Evolutionary conservation across 2,329 filamentous ascomycete species (phyloP), one percentile per base, ranked within the genome.

Genomic region (Fusarium oxysporum): DNA sequence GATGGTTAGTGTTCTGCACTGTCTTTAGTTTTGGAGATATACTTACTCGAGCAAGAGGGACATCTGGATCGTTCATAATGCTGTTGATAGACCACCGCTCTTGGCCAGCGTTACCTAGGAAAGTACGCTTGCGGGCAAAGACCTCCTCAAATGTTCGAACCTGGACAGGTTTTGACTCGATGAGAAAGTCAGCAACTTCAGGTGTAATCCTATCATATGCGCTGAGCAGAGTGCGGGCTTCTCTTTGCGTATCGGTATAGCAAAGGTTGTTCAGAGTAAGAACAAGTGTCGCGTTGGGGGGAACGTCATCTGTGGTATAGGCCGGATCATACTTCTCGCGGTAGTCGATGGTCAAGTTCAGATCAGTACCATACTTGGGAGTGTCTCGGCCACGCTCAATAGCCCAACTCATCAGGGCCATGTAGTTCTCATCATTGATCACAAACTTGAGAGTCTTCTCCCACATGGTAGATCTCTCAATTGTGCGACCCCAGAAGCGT

Each of bases 401-500:
- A 5, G 44, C 59, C 43, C 55, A 63, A 21, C 44, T 67, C 25
- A 62, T 54, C 14, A 58, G 1, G 5, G 59, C 38, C 51, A 56
- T 56, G 21, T 56, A 56, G 21, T 56, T 56, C 3, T 45, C n/a
- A 25, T 64, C 53, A 8, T 57, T 67, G 14, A 43, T 57, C 1
- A 38, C 62, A 3, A 56, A 47, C 17, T 57, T 38, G 23, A 63
- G 62, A 17, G 40, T 51, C 33, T 51, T 63, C 33, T 67, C 64
- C 32, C 58, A 51, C 40, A 61, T 45, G n/a, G 56, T 62, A 14
- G 62, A 53, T 37, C 32, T 33, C 55, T 37, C 56, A 25, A 70
- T 70, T 17, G 64, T 70, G 48, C 54, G 62, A 23, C 62, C 50
- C 65, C 54, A 68, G 47, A 68, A 58, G 13, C 60, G 41, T 19